phyloP scores from a whole-genome alignment of 2,329 filamentous ascomycete genomes.

The Aspergillus hiratsukae region DNA sequence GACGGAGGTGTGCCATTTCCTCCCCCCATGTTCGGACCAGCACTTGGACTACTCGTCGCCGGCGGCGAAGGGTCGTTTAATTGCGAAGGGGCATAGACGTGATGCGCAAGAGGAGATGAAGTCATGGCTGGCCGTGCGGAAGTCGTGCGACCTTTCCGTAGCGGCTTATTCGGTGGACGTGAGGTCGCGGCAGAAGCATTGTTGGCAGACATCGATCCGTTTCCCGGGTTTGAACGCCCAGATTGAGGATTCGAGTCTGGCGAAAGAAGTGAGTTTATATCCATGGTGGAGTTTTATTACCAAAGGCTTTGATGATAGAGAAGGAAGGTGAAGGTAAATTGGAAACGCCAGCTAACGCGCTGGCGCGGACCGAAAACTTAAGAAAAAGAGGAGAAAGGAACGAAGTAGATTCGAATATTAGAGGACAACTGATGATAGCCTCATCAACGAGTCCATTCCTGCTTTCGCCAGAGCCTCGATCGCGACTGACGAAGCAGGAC shows the following conservation, averaged over 20 bases:
- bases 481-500: slow-evolving; percentile 11
- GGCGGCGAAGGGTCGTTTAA: slow-evolving; percentile 36
- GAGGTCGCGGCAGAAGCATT: slow-evolving; percentile 22
- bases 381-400: slow-evolving; percentile 1
- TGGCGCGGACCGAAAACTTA: slow-evolving; percentile 7
- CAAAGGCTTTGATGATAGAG: background rate
- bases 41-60: slow-evolving; percentile 25
- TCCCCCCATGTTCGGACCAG: slow-evolving; percentile 21
- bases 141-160: slow-evolving; percentile 33
- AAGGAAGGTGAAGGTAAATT: background rate
- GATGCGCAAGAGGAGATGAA: slow-evolving; percentile 41
- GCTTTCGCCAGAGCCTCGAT: slow-evolving; percentile 24
- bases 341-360: slow-evolving; percentile 5
- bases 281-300: slow-evolving; percentile 30
- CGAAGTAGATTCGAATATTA: slow-evolving; percentile 14
- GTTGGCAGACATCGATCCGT: slow-evolving; percentile 23
- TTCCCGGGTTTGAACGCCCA: slow-evolving; percentile 28
- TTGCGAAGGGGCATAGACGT: slow-evolving; percentile 37
- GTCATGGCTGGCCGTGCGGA: slow-evolving; percentile 31
- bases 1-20: slow-evolving; percentile 34
- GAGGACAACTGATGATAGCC: slow-evolving; percentile 24
- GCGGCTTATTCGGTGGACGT: slow-evolving; percentile 32
- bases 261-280: slow-evolving; percentile 45
- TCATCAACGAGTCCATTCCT: slow-evolving; percentile 37
- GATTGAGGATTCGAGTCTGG: slow-evolving; percentile 39